phyloP scores from a whole-genome alignment of 23 red algal genomes.

The Agarophyton chilense region DNA sequence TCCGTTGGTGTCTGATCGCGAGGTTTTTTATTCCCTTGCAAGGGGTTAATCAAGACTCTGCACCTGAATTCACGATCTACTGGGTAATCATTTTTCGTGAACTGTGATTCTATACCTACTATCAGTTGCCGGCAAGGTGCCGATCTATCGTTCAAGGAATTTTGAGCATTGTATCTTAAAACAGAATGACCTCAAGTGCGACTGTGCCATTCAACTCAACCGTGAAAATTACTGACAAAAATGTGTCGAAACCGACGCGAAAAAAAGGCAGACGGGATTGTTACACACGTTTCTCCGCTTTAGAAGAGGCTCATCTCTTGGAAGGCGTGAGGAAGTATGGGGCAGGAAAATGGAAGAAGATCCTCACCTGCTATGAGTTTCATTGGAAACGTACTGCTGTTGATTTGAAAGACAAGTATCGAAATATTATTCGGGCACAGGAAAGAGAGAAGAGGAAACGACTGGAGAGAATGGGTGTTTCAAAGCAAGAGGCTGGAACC shows the following conservation, averaged over 20 bases:
- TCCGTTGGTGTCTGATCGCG: no score
- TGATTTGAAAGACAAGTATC: slow-evolving; percentile 84
- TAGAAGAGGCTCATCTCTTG: slow-evolving; percentile 50
- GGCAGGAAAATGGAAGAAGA: slow-evolving; percentile 80
- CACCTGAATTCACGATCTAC: no score
- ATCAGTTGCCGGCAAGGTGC: neutral
- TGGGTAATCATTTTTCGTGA: no score
- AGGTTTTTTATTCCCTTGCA: no score
- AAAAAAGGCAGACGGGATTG: slow-evolving; percentile 36
- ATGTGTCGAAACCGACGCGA: neutral
- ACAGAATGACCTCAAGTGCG: neutral
- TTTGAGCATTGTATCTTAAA: no score
- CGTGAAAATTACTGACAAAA: neutral
- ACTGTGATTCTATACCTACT: neutral
- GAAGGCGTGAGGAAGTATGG: slow-evolving; percentile 73
- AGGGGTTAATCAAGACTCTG: no score
- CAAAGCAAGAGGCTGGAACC: neutral
- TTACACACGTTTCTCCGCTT: slow-evolving; percentile 69
- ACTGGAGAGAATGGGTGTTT: neutral
- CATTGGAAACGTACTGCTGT: slow-evolving; percentile 81
- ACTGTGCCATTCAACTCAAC: neutral
- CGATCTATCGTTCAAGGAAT: neutral
- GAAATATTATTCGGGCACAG: slow-evolving; percentile 53
- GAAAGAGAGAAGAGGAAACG: slow-evolving; percentile 21
- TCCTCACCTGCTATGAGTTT: slow-evolving; percentile 62